Percentiles rank a stretch among this genome's conserved stretches.
Evolutionary conservation across 2,329 filamentous ascomycete species (phyloP).

Genomic region (Talaromyces sp.): DNA sequence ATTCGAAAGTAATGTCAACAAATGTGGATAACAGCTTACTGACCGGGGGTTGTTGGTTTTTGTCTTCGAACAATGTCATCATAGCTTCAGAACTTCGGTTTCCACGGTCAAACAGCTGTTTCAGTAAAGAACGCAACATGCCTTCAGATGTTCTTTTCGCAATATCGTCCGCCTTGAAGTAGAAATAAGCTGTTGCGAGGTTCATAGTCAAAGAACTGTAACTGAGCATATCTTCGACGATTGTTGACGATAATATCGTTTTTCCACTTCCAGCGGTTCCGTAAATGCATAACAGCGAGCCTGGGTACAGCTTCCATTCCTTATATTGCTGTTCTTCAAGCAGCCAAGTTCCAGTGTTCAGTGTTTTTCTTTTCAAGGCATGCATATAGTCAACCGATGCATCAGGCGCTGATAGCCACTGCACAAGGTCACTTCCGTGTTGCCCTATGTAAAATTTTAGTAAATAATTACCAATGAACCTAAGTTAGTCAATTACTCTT

Average conservation of each 20-base stretch:
- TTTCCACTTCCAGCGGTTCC: conserved; percentile 40
- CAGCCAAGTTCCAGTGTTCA: conserved; percentile 9
- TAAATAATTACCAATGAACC: neutral
- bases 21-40: conserved; percentile 1
- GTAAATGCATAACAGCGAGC: conserved; percentile 36
- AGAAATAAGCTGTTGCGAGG: conserved; percentile 28
- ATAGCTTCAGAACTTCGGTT: conserved; percentile 15
- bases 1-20: conserved; percentile 9
- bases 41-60: neutral
- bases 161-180: conserved; percentile 36
- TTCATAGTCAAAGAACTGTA: conserved; percentile 19
- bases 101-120: conserved; percentile 13
- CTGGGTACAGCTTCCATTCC: neutral
- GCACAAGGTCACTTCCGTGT: neutral
- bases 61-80: conserved; percentile 14
- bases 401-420: conserved; percentile 8
- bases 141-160: conserved; percentile 19
- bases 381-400: conserved; percentile 6
- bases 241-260: conserved; percentile 34
- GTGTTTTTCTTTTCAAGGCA: conserved; percentile 1
- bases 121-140: conserved; percentile 8
- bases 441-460: neutral
- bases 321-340: neutral
- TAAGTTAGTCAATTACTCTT: neutral
- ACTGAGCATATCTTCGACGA: conserved; percentile 24